These are phyloP conservation scores for Podospora australis DNA, from an alignment of 495 filamentous ascomycete genomes.

Conservation along the genomic window DNA sequence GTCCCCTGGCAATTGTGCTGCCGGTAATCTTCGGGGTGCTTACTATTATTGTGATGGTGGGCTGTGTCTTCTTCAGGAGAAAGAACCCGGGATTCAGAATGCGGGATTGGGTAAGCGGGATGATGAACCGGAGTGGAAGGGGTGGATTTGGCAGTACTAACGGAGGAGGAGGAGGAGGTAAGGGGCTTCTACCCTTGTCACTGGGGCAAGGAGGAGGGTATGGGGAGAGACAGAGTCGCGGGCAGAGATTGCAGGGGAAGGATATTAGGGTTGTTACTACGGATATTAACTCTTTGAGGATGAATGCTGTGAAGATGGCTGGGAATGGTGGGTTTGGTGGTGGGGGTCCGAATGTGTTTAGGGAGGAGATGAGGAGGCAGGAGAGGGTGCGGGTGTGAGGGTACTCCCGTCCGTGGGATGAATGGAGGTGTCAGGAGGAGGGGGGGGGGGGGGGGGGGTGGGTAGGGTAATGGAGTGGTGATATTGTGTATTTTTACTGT, in stretches of 20 bases:
- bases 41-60: constrained; percentile 8
- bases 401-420: too few relatives aligned
- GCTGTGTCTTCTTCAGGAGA: constrained; percentile 8
- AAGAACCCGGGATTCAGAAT: not conserved
- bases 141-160: not conserved
- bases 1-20: constrained; percentile 17
- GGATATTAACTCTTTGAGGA: constrained; percentile 11
- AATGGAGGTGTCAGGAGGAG: too few relatives aligned
- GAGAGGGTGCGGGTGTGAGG: constrained; percentile 2
- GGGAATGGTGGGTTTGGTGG: not conserved
- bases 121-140: not conserved
- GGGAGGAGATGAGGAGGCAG: constrained; percentile 13
- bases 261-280: constrained; percentile 9
- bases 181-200: not conserved
- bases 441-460: too few relatives aligned
- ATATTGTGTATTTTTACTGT: too few relatives aligned
- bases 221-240: not conserved
- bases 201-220: not conserved
- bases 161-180: not conserved
- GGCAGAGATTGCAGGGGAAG: constrained; percentile 2
- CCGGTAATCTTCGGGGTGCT: constrained; percentile 12
- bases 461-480: too few relatives aligned
- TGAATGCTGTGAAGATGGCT: constrained; percentile 5
- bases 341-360: constrained; percentile 7
- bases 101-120: not conserved